These are phyloP conservation scores for Strobilomyces confusus DNA, from an alignment of 768 basidiomycete genomes.

Conservation along the genomic window DNA sequence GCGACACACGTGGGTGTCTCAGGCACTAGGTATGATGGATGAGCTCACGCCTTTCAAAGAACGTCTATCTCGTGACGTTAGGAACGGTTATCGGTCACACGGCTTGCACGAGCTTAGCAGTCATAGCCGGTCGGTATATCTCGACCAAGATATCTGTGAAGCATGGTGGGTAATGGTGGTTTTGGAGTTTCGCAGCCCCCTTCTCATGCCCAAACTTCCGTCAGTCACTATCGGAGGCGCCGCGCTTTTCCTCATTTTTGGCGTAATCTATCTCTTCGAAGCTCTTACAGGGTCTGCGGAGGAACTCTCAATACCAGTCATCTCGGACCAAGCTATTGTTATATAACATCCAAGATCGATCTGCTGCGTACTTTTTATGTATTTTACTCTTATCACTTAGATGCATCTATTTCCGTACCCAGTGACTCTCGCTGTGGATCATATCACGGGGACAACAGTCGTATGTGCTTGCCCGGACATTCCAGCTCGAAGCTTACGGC, in stretches of 20 bases:
- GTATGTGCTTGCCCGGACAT: too few relatives aligned
- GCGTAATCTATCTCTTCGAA: constrained; percentile 72
- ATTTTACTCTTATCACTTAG: background rate
- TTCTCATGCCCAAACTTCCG: background rate
- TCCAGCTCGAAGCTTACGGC: too few relatives aligned
- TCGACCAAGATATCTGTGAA: constrained; percentile 95
- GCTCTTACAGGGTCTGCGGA: constrained; percentile 35
- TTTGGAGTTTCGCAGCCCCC: background rate
- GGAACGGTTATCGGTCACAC: constrained; percentile 90
- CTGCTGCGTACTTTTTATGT: background rate
- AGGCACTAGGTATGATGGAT: background rate
- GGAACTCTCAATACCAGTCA: constrained; percentile 17
- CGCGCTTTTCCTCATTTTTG: constrained; percentile 77
- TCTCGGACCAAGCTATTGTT: constrained; percentile 3
- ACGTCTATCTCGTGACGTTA: constrained; percentile 84
- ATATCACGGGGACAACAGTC: too few relatives aligned
- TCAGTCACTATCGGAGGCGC: constrained; percentile 86
- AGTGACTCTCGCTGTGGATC: too few relatives aligned
- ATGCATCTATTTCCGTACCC: too few relatives aligned
- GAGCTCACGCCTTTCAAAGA: constrained; percentile 45
- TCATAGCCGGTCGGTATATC: constrained; percentile 89
- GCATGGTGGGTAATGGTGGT: constrained; percentile 53
- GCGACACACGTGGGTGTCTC: constrained; percentile 78
- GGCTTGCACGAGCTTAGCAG: constrained; percentile 83
- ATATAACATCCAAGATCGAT: constrained; percentile 1